Percentiles rank a stretch among this genome's conserved stretches.
These are phyloP conservation scores for Linnemannia schmuckeri DNA, from an alignment of 192 early-diverging fungal genomes.

Conservation along the genomic window DNA sequence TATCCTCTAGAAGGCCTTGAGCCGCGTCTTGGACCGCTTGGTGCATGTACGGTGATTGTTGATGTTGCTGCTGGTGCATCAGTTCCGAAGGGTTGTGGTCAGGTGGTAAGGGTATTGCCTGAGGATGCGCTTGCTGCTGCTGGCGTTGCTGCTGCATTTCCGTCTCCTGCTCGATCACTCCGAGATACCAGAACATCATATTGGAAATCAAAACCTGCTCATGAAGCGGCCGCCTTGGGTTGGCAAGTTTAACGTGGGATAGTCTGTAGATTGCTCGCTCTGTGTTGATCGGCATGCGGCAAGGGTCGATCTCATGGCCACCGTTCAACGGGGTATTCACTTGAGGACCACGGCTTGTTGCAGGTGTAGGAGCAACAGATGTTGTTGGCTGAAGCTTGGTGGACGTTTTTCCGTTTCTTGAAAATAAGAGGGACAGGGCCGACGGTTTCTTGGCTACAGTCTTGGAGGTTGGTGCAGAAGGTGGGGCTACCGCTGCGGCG, in stretches of 20 bases:
- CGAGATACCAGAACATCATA: constrained; percentile 88
- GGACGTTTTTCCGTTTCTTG: constrained; percentile 40
- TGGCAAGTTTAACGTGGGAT: constrained; percentile 80
- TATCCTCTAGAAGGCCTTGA: not conserved
- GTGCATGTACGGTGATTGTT: not conserved
- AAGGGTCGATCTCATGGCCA: constrained; percentile 62
- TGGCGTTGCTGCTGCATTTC: constrained; percentile 33
- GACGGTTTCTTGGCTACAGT: constrained; percentile 32
- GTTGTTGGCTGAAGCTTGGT: constrained; percentile 36
- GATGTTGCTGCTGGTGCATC: constrained; percentile 20
- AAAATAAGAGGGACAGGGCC: constrained; percentile 47
- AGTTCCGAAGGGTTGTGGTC: not conserved
- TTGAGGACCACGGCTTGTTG: not conserved
- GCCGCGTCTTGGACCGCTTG: not conserved
- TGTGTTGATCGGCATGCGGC: constrained; percentile 79
- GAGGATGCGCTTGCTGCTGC: constrained; percentile 39
- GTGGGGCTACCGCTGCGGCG: not conserved
- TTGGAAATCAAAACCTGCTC: constrained; percentile 84
- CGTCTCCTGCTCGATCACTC: constrained; percentile 69
- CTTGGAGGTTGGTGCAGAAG: not conserved
- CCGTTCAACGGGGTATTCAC: not conserved
- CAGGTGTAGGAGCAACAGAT: not conserved
- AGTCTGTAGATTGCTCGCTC: constrained; percentile 82
- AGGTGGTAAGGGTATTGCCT: not conserved
- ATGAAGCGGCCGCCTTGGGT: constrained; percentile 76